Conservation (phyloP, 805 yeast genomes). For the Lipomyces spencermartinsiae region DNA sequence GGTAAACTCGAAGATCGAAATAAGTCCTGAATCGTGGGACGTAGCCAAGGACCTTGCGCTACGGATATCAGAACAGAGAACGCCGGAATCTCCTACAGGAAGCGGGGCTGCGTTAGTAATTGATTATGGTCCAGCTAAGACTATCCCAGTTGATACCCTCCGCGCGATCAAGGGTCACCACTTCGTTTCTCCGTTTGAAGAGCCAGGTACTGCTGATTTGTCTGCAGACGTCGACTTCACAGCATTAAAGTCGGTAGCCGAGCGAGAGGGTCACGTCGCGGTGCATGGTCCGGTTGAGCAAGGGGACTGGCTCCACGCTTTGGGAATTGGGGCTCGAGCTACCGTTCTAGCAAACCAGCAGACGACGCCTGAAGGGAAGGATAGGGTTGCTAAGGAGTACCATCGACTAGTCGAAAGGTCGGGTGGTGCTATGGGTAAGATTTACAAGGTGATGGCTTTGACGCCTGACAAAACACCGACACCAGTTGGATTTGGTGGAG, state of each 20-base stretch:
- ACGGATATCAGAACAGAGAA: conserved; percentile 44
- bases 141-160: conserved; percentile 72
- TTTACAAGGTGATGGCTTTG: conserved; percentile 73
- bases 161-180: conserved; percentile 76
- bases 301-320: conserved; percentile 75
- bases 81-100: conserved; percentile 39
- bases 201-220: conserved; percentile 80
- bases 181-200: conserved; percentile 74
- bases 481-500: conserved; percentile 65
- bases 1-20: conserved; percentile 65
- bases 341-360: conserved; percentile 54
- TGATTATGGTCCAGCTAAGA: conserved; percentile 74
- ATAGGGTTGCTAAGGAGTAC: conserved; percentile 63
- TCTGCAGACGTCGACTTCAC: conserved; percentile 85
- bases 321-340: conserved; percentile 77
- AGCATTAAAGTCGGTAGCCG: conserved; percentile 55
- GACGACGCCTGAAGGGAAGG: conserved; percentile 54
- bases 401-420: conserved; percentile 67
- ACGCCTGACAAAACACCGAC: conserved; percentile 52
- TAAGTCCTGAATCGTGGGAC: conserved; percentile 74
- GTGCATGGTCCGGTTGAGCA: conserved; percentile 70
- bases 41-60: conserved; percentile 61
- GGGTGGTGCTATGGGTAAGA: conserved; percentile 72
- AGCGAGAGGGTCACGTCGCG: conserved; percentile 41
- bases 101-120: conserved; percentile 72